Evolutionary conservation across 495 filamentous ascomycete species (phyloP).

Genomic region (Penicillium waksmanii): DNA sequence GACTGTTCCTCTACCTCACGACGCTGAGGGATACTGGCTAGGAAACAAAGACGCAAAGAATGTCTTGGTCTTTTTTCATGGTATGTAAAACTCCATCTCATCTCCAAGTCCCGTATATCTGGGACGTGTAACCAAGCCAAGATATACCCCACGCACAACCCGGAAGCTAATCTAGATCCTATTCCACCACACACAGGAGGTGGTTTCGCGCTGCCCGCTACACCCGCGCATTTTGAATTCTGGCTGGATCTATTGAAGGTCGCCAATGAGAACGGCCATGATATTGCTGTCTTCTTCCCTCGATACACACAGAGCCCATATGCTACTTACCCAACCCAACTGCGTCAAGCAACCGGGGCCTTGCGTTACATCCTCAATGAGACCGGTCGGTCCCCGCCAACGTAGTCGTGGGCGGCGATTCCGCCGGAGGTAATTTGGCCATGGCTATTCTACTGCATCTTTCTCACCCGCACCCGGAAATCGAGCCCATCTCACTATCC

Average conservation of each 20-base stretch:
- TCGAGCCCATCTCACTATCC: slow-evolving; percentile 36
- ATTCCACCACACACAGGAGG: slow-evolving; percentile 46
- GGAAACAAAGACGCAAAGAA: slow-evolving; percentile 59
- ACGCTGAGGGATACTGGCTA: slow-evolving; percentile 61
- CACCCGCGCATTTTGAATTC: slow-evolving; percentile 50
- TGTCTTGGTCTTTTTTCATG: slow-evolving; percentile 63
- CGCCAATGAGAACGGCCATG: slow-evolving; percentile 47
- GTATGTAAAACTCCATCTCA: slow-evolving; percentile 32
- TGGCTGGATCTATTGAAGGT: slow-evolving; percentile 44
- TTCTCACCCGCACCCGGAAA: slow-evolving; percentile 60
- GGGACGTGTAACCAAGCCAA: background rate
- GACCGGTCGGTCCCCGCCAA: slow-evolving; percentile 38
- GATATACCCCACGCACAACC: background rate
- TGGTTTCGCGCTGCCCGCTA: slow-evolving; percentile 56
- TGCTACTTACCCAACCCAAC: slow-evolving; percentile 58
- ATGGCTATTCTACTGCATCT: slow-evolving; percentile 60
- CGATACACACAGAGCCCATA: slow-evolving; percentile 61
- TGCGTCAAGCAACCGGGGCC: slow-evolving; percentile 55
- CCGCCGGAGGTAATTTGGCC: slow-evolving; percentile 64
- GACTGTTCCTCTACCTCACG: slow-evolving; percentile 51
- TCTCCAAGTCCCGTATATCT: background rate
- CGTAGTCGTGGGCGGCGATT: slow-evolving; percentile 63
- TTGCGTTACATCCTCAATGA: slow-evolving; percentile 56
- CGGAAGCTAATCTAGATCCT: background rate
- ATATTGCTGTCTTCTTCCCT: slow-evolving; percentile 55